phyloP scores from a whole-genome alignment of 495 filamentous ascomycete genomes.

The Elasticomyces elasticus region DNA sequence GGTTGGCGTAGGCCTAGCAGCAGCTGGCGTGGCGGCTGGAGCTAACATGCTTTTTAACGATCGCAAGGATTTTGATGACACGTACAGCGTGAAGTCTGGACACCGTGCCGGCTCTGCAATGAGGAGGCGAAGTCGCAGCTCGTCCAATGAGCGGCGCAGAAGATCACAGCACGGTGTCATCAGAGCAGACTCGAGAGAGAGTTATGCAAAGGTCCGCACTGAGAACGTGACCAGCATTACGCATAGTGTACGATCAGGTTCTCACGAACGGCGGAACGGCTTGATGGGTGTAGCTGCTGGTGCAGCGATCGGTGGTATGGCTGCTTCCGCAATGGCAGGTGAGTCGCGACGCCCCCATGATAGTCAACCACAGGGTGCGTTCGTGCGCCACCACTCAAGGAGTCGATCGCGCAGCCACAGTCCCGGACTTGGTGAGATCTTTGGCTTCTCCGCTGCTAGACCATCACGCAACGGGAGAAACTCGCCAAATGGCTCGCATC shows the following conservation, averaged over 20 bases:
- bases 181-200: not conserved
- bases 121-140: constrained; percentile 22
- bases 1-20: constrained; percentile 43
- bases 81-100: constrained; percentile 47
- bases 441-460: not conserved
- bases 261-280: constrained; percentile 33
- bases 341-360: constrained; percentile 1
- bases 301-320: constrained; percentile 34
- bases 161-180: constrained; percentile 4
- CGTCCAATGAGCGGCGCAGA: constrained; percentile 11
- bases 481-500: not conserved
- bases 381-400: constrained; percentile 4
- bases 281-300: constrained; percentile 37
- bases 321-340: constrained; percentile 15
- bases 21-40: constrained; percentile 28
- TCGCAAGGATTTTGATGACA: constrained; percentile 46
- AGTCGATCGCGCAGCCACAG: constrained; percentile 13
- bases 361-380: constrained; percentile 4
- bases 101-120: constrained; percentile 35
- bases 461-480: not conserved
- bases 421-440: constrained; percentile 6
- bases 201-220: constrained; percentile 13
- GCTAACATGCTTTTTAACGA: constrained; percentile 14
- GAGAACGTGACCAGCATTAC: constrained; percentile 15
- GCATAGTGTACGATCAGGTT: constrained; percentile 36